Percentiles rank a stretch among this genome's conserved stretches.
Conservation (phyloP, 2,329 filamentous ascomycete genomes). For the Fusarium stilboides region DNA sequence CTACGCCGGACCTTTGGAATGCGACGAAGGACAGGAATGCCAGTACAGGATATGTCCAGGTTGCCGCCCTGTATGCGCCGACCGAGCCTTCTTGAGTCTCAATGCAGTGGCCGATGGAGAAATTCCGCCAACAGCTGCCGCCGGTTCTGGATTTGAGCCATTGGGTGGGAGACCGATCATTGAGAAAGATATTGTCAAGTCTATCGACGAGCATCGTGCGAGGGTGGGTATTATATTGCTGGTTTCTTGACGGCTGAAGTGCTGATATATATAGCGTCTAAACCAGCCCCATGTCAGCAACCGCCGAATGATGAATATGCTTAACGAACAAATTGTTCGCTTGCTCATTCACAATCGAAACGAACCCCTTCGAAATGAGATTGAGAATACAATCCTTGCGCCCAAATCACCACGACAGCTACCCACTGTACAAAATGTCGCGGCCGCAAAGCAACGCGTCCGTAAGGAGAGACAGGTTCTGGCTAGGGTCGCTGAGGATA, state of each 20-base stretch:
- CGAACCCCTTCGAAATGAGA: neutral
- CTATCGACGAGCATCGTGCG: constrained; percentile 59
- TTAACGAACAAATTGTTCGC: constrained; percentile 49
- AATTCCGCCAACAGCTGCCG: constrained; percentile 64
- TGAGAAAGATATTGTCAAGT: constrained; percentile 56
- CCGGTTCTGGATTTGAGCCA: constrained; percentile 68
- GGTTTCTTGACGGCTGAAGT: neutral
- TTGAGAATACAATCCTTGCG: neutral
- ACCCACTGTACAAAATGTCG: constrained; percentile 25
- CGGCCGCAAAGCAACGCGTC: neutral
- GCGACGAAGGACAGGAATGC: constrained; percentile 60
- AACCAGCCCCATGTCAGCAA: constrained; percentile 14
- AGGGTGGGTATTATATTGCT: constrained; percentile 50
- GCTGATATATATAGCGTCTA: constrained; percentile 17
- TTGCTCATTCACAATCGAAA: constrained; percentile 14
- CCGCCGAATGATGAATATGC: constrained; percentile 48
- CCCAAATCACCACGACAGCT: neutral
- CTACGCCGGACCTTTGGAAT: constrained; percentile 58
- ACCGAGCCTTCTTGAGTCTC: constrained; percentile 66
- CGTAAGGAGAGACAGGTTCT: neutral
- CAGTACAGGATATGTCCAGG: constrained; percentile 65
- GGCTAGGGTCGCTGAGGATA: neutral
- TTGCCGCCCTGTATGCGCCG: constrained; percentile 62
- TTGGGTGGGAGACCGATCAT: constrained; percentile 61
- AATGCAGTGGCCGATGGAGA: constrained; percentile 66